Conservation (phyloP, 169 alveolate species). For the Eimeria mitis region DNA sequence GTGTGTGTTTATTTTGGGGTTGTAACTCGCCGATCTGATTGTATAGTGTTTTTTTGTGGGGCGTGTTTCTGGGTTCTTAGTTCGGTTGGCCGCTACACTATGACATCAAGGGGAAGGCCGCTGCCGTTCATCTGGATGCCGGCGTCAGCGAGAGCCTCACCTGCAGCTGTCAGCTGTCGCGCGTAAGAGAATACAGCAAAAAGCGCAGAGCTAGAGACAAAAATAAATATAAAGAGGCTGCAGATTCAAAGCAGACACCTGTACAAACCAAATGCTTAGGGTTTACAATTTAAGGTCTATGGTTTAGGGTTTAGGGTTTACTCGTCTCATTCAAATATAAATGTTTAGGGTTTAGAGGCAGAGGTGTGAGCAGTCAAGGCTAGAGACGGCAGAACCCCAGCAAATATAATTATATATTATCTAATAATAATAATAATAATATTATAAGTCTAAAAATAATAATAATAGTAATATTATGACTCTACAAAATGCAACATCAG, state of each 20-base stretch:
- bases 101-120: conserved; percentile 54
- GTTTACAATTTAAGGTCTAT: no score
- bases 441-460: no score
- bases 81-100: conserved; percentile 67
- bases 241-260: background rate
- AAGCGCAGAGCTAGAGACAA: background rate
- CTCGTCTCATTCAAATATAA: no score
- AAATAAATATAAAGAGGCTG: background rate
- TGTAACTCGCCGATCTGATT: background rate
- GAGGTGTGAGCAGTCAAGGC: background rate
- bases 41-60: background rate
- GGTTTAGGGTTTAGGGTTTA: no score
- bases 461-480: no score
- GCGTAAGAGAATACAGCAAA: background rate
- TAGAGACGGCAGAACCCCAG: no score
- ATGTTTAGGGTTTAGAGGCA: no score
- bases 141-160: conserved; percentile 53
- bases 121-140: conserved; percentile 63
- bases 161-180: conserved; percentile 63
- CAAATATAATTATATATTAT: no score
- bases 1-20: background rate
- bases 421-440: no score
- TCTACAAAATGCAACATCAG: no score
- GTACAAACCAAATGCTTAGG: no score
- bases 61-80: background rate